Evolutionary conservation across 164 flowering plant genomes (phyloP), one percentile per base, ranked within the genome.

Genomic region (Nymphaea colorata): DNA sequence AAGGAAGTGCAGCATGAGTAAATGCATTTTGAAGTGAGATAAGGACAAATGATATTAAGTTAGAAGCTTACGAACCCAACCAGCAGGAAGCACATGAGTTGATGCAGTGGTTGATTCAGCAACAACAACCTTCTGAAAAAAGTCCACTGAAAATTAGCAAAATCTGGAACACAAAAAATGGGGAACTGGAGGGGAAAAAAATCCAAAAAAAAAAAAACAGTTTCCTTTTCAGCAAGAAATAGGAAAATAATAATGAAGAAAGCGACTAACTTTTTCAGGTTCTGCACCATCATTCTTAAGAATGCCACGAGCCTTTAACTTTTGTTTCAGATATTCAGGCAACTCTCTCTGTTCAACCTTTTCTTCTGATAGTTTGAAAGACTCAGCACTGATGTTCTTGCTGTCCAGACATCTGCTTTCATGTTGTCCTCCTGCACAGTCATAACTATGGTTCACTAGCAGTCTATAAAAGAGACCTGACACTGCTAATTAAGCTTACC

Each of bases 301-400:
- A 76, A 91, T 88, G n/a, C 99, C 99, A 79, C 99, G 86, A 11
- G 96, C 93, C 79, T 71, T 91, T 76, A 91, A 73, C 79, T 80
- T 94, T 77, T 85, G 82, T 79, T 87, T 87, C 57, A 94, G 96
- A 76, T 83, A 94, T 74, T 88, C 96, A 17, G 96, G 96, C 79
- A 94, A 82, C 60, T 84, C 93, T 68, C 80, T 87, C 4, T 78
- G 55, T 2, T 18, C 68, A 66, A 76, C 60, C 51, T 78, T 78
- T 53, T 78, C 70, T 66, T 82, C 84, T 17, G 81, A 71, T 43
- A 72, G 80, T 60, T 68, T 72, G 62, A 66, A 76, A 6, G 65
- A 17, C 36, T 75, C 78, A 43, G 77, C 15, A 69, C 41, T 64
- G 41, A 67, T 73, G 36, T 67, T 70, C 64, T 70, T 70, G 18